phyloP scores from a whole-genome alignment of 1,139 yeast genomes.

The Hyphopichia wangnamkhiaoensis region DNA sequence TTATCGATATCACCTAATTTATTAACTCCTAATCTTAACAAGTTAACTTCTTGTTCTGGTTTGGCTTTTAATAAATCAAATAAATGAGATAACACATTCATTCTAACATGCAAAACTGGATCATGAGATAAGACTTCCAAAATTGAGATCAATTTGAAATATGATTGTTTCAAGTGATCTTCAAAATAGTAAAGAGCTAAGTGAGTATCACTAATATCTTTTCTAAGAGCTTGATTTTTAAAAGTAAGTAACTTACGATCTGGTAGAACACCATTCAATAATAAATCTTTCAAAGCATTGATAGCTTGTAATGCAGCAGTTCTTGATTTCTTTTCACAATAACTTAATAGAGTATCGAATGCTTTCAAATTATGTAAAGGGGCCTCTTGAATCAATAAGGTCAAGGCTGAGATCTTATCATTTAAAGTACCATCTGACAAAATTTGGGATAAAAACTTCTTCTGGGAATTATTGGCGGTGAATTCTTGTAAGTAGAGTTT shows the following conservation, averaged over 20 bases:
- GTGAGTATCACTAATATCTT: slow-evolving; percentile 48
- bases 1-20: slow-evolving; percentile 92
- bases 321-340: slow-evolving; percentile 89
- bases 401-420: slow-evolving; percentile 94
- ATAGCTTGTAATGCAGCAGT: slow-evolving; percentile 91
- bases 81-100: slow-evolving; percentile 72
- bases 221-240: slow-evolving; percentile 70
- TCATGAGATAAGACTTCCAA: slow-evolving; percentile 83
- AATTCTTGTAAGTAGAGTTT: slow-evolving; percentile 73
- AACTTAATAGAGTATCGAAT: slow-evolving; percentile 70
- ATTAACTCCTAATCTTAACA: slow-evolving; percentile 85
- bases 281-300: slow-evolving; percentile 85
- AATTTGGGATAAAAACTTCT: slow-evolving; percentile 85
- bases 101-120: slow-evolving; percentile 87
- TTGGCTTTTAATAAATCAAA: slow-evolving; percentile 79
- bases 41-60: slow-evolving; percentile 96
- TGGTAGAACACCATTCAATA: slow-evolving; percentile 77
- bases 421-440: slow-evolving; percentile 90
- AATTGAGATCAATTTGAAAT: slow-evolving; percentile 67
- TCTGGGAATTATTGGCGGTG: slow-evolving; percentile 78
- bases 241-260: slow-evolving; percentile 81
- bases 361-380: slow-evolving; percentile 89
- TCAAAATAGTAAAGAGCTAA: slow-evolving; percentile 83
- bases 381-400: slow-evolving; percentile 90
- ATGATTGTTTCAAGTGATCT: slow-evolving; percentile 77